A percentile compares a stretch with the other conserved stretches of the same genome.
phyloP scores from a whole-genome alignment of 2,329 filamentous ascomycete species.

The Colletotrichum viniferum region DNA sequence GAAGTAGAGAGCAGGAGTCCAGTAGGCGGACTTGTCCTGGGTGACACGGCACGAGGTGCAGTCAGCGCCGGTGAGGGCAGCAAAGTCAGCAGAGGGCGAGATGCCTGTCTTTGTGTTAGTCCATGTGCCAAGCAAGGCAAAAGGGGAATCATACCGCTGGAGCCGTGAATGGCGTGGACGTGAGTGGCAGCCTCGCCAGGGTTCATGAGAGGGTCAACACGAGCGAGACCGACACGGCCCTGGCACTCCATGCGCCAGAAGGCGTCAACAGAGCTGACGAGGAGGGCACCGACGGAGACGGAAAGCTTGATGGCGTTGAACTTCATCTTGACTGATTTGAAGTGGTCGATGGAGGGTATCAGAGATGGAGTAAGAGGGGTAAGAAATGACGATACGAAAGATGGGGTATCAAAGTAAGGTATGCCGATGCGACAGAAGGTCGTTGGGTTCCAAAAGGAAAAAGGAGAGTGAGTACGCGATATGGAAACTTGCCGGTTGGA shows the following conservation, averaged over 20 bases:
- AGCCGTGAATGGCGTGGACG: conserved; percentile 77
- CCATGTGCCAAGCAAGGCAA: neutral
- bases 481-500: neutral
- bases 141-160: conserved; percentile 64
- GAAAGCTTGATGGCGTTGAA: neutral
- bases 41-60: conserved; percentile 84
- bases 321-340: conserved; percentile 12
- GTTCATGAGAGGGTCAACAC: conserved; percentile 79
- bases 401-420: conserved; percentile 10
- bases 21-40: conserved; percentile 88
- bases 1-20: conserved; percentile 83
- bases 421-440: conserved; percentile 18
- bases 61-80: conserved; percentile 61
- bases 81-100: conserved; percentile 57
- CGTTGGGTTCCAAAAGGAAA: conserved; percentile 11
- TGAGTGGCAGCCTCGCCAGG: conserved; percentile 66
- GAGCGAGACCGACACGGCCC: conserved; percentile 69
- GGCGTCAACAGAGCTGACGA: conserved; percentile 52
- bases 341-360: conserved; percentile 18
- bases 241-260: conserved; percentile 94
- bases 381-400: conserved; percentile 12
- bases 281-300: neutral
- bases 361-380: neutral
- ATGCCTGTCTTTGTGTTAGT: conserved; percentile 60
- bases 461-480: neutral